Percentiles rank a stretch among this genome's conserved stretches.
These are phyloP conservation scores for Blastomyces parvus DNA, from an alignment of 2,329 filamentous ascomycete genomes.

Conservation along the genomic window DNA sequence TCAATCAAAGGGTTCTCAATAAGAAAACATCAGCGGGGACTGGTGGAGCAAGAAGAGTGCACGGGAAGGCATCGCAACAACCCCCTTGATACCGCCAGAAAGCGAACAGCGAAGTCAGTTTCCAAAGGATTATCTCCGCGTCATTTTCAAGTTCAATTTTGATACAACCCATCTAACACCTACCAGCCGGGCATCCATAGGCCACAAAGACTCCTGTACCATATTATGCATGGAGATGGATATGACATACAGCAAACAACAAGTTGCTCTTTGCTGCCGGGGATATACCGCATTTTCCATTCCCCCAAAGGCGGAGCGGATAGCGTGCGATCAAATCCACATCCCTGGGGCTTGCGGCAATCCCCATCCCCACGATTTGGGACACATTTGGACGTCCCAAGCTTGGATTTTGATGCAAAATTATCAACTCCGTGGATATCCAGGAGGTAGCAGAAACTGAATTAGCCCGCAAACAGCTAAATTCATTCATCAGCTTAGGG, in stretches of 20 bases:
- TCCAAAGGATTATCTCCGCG: not conserved
- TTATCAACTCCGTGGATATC: conserved; percentile 17
- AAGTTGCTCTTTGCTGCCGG: conserved; percentile 13
- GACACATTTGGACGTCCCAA: conserved; percentile 17
- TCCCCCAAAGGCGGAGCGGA: conserved; percentile 13
- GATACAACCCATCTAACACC: not conserved
- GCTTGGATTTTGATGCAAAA: conserved; percentile 16
- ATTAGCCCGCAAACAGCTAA: conserved; percentile 17
- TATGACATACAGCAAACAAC: not conserved
- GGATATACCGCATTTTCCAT: conserved; percentile 15
- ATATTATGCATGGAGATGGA: conserved; percentile 11
- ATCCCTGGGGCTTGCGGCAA: not conserved
- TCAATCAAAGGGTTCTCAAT: not conserved
- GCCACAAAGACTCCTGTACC: conserved; percentile 4
- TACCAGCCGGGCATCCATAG: not conserved
- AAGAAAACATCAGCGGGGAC: not conserved
- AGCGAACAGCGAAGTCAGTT: not conserved
- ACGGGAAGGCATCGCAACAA: not conserved
- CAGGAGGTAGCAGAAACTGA: conserved; percentile 16
- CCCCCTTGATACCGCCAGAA: not conserved
- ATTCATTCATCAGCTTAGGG: not conserved
- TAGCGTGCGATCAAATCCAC: conserved; percentile 13
- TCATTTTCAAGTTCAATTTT: not conserved
- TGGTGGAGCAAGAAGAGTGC: not conserved
- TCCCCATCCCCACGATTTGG: conserved; percentile 17